phyloP scores from a whole-genome alignment of 768 basidiomycete genomes.

The Psilocybe sp. region DNA sequence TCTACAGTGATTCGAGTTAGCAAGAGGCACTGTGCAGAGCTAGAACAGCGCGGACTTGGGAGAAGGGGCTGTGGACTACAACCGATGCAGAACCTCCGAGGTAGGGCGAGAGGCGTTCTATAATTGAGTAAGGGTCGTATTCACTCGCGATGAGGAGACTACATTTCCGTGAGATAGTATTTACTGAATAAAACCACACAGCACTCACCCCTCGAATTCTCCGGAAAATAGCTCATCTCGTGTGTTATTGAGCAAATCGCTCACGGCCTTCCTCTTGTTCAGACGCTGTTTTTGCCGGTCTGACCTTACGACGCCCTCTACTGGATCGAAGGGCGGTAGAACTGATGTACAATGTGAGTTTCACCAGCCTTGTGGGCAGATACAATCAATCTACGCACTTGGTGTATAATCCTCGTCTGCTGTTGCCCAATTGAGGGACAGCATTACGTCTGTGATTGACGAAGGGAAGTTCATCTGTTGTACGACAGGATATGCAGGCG shows the following conservation, averaged over 20 bases:
- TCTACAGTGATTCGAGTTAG: slow-evolving; percentile 32
- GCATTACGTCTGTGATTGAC: slow-evolving; percentile 50
- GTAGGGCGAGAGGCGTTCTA: slow-evolving; percentile 72
- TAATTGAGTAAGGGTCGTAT: slow-evolving; percentile 81
- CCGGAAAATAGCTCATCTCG: slow-evolving; percentile 83
- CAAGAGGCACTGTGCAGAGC: background rate
- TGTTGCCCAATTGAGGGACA: slow-evolving; percentile 88
- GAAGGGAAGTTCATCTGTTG: slow-evolving; percentile 82
- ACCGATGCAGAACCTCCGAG: slow-evolving; percentile 84
- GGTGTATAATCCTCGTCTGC: slow-evolving; percentile 75
- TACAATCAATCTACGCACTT: slow-evolving; percentile 32
- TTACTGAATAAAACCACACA: background rate
- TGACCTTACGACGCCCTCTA: slow-evolving; percentile 58
- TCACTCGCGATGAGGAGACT: slow-evolving; percentile 81
- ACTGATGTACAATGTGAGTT: slow-evolving; percentile 33
- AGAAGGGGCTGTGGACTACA: slow-evolving; percentile 81
- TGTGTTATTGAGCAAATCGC: slow-evolving; percentile 55
- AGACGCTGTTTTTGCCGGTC: slow-evolving; percentile 70
- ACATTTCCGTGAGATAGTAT: background rate
- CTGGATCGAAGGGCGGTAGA: slow-evolving; percentile 55
- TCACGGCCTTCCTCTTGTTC: slow-evolving; percentile 74
- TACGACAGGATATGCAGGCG: slow-evolving; percentile 86
- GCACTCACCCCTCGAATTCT: slow-evolving; percentile 80
- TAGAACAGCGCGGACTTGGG: slow-evolving; percentile 50
- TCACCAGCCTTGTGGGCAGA: background rate